A percentile compares a stretch with the other conserved stretches of the same genome.
Evolutionary conservation across 73 alveolate genomes (phyloP).

Genomic region (Paramecium pentaurelia): DNA sequence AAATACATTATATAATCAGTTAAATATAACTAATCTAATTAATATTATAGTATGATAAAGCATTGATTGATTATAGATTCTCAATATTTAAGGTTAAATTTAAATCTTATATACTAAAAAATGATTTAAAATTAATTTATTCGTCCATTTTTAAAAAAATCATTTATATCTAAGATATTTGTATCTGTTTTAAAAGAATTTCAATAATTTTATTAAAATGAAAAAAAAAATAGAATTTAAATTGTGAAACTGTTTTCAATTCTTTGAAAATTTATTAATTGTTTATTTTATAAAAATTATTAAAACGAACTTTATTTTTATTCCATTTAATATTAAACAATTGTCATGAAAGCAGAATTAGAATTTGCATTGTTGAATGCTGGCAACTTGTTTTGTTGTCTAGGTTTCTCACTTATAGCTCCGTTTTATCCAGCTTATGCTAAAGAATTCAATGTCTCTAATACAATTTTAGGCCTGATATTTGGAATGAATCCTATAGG

Average conservation of each 20-base stretch:
- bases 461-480: not conserved
- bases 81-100: too few species aligned
- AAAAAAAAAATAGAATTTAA: too few species aligned
- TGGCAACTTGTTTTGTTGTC: not conserved
- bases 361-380: not conserved
- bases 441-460: not conserved
- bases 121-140: not conserved
- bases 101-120: too few species aligned
- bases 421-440: not conserved
- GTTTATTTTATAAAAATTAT: too few species aligned
- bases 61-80: too few species aligned
- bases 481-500: slow-evolving; percentile 14
- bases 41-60: too few species aligned
- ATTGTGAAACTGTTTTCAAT: not conserved
- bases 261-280: not conserved
- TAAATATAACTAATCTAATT: too few species aligned
- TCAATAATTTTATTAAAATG: too few species aligned
- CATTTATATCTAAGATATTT: too few species aligned
- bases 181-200: too few species aligned
- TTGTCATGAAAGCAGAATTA: not conserved
- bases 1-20: not conserved
- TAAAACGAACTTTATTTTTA: not conserved
- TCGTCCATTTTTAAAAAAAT: not conserved
- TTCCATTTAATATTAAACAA: not conserved
- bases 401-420: not conserved